These are phyloP conservation scores for Ceratobasidium sp. DNA, from an alignment of 1,284 basidiomycete species.

Conservation along the genomic window DNA sequence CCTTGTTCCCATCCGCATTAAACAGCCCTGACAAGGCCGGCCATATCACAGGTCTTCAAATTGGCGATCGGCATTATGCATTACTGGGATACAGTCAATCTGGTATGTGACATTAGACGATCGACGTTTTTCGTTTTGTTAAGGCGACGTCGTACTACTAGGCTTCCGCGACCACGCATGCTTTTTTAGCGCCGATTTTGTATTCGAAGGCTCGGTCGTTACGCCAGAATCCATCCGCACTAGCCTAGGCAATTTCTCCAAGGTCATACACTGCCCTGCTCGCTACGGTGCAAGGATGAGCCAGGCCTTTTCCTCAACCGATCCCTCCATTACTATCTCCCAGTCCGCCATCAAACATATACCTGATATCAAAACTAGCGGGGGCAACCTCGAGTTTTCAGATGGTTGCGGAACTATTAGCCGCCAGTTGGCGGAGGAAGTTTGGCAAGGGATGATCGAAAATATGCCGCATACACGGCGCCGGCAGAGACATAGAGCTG, in stretches of 20 bases:
- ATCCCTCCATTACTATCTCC: conserved; percentile 69
- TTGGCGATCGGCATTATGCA: conserved; percentile 12
- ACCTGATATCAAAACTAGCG: conserved; percentile 46
- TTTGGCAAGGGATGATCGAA: conserved; percentile 47
- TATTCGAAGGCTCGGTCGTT: conserved; percentile 52
- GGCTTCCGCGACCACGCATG: conserved; percentile 36
- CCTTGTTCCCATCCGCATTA: background rate
- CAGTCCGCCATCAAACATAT: conserved; percentile 52
- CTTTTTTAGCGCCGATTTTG: conserved; percentile 25
- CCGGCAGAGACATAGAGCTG: conserved; percentile 3
- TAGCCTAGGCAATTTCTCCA: conserved; percentile 71
- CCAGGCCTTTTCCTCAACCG: conserved; percentile 84
- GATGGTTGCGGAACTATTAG: conserved; percentile 55
- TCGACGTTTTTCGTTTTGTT: background rate
- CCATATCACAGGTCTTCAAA: background rate
- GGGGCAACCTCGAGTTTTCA: conserved; percentile 47
- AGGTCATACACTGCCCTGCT: conserved; percentile 69
- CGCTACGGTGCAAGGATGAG: conserved; percentile 83
- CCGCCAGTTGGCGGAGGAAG: conserved; percentile 46
- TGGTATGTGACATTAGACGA: background rate
- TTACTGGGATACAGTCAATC: conserved; percentile 38
- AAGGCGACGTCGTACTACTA: background rate
- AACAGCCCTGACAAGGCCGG: background rate
- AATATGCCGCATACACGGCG: conserved; percentile 21
- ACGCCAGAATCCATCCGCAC: conserved; percentile 67